Base-by-base conservation (phyloP, 768 basidiomycete species). In the Hydnomerulius pinastri region DNA sequence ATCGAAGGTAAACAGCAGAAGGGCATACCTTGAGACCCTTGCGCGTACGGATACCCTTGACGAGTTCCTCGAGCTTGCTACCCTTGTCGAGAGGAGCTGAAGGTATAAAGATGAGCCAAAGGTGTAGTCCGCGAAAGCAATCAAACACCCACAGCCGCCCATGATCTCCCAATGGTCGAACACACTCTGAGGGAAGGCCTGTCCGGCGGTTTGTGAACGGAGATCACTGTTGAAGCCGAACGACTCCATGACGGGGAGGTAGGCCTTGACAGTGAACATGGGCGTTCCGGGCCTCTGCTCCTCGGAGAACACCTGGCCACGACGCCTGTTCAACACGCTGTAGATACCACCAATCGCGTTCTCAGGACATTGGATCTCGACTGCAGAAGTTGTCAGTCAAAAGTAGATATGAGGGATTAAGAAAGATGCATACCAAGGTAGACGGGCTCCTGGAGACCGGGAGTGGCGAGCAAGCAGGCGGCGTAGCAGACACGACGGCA, bases 261-360 rank as follows among this genome's bases (percentile, higher is more conserved):
- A 93, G 21, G 94, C 94, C 83, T 97, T 98, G 74, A 99, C 88
- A 40, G 89, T 98, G 86, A 96, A 96, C 93, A 98, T 97, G 56
- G 97, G 97, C 15, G 97, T 99, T 77, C 97, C 96, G 4, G 85
- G 78, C 64, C 95, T 79, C 75, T 98, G 97, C 73, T 98, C 96
- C 74, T 98, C 91, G 60, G 88, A 90, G 83, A 95, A 96, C 55
- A 99, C 96, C 70, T 97, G 94, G 57, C 96, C 96, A 83, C 95
- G 91, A 68, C 94, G 90, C 77, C 89, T 92, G 85, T 97, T 98
- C 76, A 93, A 73, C 56, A 81, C 82, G 47, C 80, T 82, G 86
- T 98, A 98, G 74, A 98, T 92, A 79, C 96, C 95, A 73, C 95
- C 96, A 59, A 98, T 96, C 53, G 91, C 95, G 69, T 82, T 90